phyloP scores from a whole-genome alignment of 352 stramenopile species.

The Hyaloperonospora brassicae region DNA sequence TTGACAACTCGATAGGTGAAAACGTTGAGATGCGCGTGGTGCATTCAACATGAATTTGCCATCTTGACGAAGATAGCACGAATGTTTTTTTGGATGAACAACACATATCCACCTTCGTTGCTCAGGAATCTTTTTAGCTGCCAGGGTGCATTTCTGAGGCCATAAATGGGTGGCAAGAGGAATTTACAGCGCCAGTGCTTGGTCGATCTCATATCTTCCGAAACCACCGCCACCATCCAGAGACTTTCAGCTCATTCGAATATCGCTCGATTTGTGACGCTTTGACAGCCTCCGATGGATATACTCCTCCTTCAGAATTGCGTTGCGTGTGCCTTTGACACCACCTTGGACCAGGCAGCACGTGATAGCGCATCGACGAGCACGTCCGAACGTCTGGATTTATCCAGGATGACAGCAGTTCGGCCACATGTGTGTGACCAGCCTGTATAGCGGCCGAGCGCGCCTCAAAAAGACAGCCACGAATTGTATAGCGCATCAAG shows the following conservation, averaged over 20 bases:
- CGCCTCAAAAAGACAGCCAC: constrained; percentile 31
- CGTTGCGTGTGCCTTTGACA: constrained; percentile 20
- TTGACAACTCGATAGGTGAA: too few species aligned
- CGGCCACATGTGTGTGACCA: constrained; percentile 20
- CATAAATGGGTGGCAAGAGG: too few species aligned
- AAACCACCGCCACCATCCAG: constrained; percentile 22
- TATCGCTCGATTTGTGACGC: constrained; percentile 7
- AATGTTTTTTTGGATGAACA: too few species aligned
- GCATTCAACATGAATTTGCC: too few species aligned
- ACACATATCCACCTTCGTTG: too few species aligned
- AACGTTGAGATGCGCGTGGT: too few species aligned
- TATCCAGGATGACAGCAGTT: constrained; percentile 23
- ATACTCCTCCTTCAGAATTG: neutral
- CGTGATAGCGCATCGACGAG: constrained; percentile 17
- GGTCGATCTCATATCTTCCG: too few species aligned
- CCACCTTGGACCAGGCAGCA: constrained; percentile 12
- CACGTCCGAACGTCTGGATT: constrained; percentile 25
- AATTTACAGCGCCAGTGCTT: too few species aligned
- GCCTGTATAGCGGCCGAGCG: constrained; percentile 23
- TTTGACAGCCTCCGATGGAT: neutral
- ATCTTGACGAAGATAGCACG: too few species aligned
- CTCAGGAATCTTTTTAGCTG: too few species aligned
- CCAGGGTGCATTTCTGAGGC: too few species aligned
- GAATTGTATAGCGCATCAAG: constrained; percentile 27
- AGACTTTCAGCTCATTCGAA: constrained; percentile 7